phyloP scores from a whole-genome alignment of 768 basidiomycete genomes.

The Mycena crocata region DNA sequence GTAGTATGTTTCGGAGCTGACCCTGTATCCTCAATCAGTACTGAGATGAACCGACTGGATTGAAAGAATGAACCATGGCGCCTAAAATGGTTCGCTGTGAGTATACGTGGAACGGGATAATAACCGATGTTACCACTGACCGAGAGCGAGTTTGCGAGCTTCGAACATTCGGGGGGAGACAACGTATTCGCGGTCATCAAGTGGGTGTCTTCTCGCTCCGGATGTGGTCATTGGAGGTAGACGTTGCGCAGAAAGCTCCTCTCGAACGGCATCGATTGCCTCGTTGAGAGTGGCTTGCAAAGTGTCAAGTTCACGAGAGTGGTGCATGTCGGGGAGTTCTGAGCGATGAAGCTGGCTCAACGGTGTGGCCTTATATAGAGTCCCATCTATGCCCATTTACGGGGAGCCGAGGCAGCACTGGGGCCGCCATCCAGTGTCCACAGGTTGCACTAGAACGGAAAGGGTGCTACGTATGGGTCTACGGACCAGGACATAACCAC shows the following conservation, averaged over 20 bases:
- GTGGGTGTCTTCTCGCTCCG: background rate
- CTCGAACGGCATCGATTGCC: constrained; percentile 8
- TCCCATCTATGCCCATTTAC: no score
- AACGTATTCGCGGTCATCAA: constrained; percentile 1
- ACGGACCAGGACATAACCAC: no score
- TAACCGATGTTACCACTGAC: background rate
- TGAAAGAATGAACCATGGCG: background rate
- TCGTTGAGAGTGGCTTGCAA: constrained; percentile 5
- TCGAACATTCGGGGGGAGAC: constrained; percentile 8
- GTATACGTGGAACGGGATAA: no score
- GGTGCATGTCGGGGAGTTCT: background rate
- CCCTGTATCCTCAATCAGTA: no score
- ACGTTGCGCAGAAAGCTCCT: background rate
- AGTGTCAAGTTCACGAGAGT: background rate
- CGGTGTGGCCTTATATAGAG: no score
- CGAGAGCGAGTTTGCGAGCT: constrained; percentile 6
- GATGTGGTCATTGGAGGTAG: background rate
- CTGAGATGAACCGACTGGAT: background rate
- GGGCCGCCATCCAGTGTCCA: no score
- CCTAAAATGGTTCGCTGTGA: no score
- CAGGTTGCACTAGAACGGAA: no score
- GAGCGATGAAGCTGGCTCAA: no score
- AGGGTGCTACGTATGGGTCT: no score
- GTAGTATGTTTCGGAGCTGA: constrained; percentile 12
- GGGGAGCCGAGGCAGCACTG: no score